Percentiles rank a stretch among this genome's conserved stretches.
These are phyloP conservation scores for Kuraishia piskuri DNA, from an alignment of 805 yeast genomes.

Conservation along the genomic window DNA sequence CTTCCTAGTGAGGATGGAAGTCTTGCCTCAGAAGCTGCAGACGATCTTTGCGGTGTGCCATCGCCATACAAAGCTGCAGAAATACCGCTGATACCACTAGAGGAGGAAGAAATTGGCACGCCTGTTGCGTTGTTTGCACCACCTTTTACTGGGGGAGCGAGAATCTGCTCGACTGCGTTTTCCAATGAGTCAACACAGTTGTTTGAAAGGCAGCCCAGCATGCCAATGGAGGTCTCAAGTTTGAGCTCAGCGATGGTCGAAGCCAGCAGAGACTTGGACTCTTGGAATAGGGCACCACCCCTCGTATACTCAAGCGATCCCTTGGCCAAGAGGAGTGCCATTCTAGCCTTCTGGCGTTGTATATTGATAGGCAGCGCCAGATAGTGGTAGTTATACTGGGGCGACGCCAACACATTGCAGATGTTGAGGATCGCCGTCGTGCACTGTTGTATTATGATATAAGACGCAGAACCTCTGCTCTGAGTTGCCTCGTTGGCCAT, in stretches of 20 bases:
- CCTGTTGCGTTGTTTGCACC: neutral
- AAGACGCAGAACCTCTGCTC: conserved; percentile 41
- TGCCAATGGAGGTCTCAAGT: conserved; percentile 38
- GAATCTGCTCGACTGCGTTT: conserved; percentile 48
- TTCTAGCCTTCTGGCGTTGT: conserved; percentile 53
- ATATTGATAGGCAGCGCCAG: conserved; percentile 59
- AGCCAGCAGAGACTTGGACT: conserved; percentile 48
- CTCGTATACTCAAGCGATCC: conserved; percentile 77
- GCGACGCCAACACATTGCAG: conserved; percentile 25
- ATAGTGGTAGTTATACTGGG: conserved; percentile 28
- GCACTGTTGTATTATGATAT: conserved; percentile 62
- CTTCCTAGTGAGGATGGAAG: neutral
- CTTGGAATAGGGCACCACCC: conserved; percentile 74
- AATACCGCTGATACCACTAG: neutral
- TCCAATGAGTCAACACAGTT: conserved; percentile 51
- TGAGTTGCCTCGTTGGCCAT: conserved; percentile 34
- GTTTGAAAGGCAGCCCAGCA: conserved; percentile 55
- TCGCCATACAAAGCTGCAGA: neutral
- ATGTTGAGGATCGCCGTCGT: conserved; percentile 49
- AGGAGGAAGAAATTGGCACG: neutral
- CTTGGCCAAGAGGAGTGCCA: conserved; percentile 57
- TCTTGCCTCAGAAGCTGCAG: neutral
- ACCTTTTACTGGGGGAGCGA: conserved; percentile 33
- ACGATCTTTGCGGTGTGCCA: neutral
- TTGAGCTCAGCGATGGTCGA: conserved; percentile 42